Percentiles rank a stretch among this genome's conserved stretches.
Conservation (phyloP, 2,329 filamentous ascomycete genomes). For the Colletotrichum sp. region DNA sequence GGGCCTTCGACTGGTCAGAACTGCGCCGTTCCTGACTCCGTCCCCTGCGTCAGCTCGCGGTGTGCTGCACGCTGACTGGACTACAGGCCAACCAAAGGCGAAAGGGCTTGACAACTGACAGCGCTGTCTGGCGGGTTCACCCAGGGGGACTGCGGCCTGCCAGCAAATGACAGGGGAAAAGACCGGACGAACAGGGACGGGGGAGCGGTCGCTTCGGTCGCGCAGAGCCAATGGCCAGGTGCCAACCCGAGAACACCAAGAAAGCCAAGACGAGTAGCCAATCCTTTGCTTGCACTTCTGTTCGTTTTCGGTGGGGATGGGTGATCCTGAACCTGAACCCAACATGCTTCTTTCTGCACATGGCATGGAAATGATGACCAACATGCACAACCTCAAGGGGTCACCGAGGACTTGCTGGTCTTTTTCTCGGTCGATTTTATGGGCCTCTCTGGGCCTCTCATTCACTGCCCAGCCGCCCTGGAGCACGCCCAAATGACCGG, state of each 20-base stretch:
- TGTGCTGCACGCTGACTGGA: not conserved
- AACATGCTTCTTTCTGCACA: not conserved
- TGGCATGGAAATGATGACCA: not conserved
- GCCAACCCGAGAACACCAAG: not conserved
- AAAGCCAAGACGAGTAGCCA: not conserved
- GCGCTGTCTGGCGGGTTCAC: not conserved
- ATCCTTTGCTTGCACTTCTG: not conserved
- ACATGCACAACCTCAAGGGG: not conserved
- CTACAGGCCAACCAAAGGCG: not conserved
- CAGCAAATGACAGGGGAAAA: slow-evolving; percentile 11
- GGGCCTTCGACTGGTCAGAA: not conserved
- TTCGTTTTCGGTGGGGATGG: not conserved
- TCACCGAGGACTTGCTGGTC: not conserved
- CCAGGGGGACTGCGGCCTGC: not conserved
- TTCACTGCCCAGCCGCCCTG: slow-evolving; percentile 12
- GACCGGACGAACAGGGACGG: slow-evolving; percentile 13
- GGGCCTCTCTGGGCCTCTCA: not conserved
- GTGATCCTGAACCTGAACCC: not conserved
- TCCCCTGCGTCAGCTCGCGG: not conserved
- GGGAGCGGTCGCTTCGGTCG: not conserved
- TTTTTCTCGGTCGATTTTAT: not conserved
- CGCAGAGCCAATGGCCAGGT: not conserved
- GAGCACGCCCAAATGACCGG: not conserved
- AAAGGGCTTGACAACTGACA: slow-evolving; percentile 6
- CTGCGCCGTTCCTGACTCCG: not conserved